These are phyloP conservation scores for Remersonia thermophila DNA, from an alignment of 2,329 filamentous ascomycete species.

Conservation along the genomic window DNA sequence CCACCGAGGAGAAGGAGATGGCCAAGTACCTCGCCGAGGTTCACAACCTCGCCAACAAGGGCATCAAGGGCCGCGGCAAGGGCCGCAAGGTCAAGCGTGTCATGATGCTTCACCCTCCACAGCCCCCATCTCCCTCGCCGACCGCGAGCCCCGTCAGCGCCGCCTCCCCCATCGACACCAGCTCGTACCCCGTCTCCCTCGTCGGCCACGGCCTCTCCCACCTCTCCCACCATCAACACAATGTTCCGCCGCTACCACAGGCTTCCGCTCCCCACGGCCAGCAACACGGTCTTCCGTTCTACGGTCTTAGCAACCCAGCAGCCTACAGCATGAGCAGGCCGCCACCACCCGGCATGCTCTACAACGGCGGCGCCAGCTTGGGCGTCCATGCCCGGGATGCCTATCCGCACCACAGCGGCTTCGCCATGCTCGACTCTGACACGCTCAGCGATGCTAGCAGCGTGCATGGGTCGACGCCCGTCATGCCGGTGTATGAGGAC, in stretches of 20 bases:
- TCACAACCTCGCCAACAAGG: constrained; percentile 98
- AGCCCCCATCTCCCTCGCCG: not conserved
- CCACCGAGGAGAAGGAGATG: constrained; percentile 58
- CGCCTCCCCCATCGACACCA: not conserved
- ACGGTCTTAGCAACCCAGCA: constrained; percentile 22
- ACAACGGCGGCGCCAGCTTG: not conserved
- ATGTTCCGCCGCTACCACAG: constrained; percentile 3
- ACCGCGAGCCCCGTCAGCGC: constrained; percentile 2
- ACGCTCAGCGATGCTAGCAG: constrained; percentile 26
- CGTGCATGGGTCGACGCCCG: constrained; percentile 24
- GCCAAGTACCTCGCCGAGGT: constrained; percentile 74
- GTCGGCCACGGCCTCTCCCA: constrained; percentile 9
- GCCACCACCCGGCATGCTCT: constrained; percentile 3
- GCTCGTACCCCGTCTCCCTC: constrained; percentile 4
- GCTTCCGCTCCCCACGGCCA: constrained; percentile 3
- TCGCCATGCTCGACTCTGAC: constrained; percentile 37
- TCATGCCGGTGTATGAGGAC: constrained; percentile 32
- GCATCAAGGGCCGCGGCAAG: constrained; percentile 91
- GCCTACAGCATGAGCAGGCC: constrained; percentile 24
- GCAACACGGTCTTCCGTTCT: constrained; percentile 10
- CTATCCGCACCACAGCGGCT: constrained; percentile 20
- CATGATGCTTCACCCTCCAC: constrained; percentile 4
- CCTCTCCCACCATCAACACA: not conserved
- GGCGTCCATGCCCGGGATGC: not conserved
- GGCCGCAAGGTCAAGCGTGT: constrained; percentile 54